Percentiles rank a stretch among this genome's conserved stretches.
Evolutionary conservation across 495 filamentous ascomycete species (phyloP).

Genomic region (Talaromyces borbonicus): DNA sequence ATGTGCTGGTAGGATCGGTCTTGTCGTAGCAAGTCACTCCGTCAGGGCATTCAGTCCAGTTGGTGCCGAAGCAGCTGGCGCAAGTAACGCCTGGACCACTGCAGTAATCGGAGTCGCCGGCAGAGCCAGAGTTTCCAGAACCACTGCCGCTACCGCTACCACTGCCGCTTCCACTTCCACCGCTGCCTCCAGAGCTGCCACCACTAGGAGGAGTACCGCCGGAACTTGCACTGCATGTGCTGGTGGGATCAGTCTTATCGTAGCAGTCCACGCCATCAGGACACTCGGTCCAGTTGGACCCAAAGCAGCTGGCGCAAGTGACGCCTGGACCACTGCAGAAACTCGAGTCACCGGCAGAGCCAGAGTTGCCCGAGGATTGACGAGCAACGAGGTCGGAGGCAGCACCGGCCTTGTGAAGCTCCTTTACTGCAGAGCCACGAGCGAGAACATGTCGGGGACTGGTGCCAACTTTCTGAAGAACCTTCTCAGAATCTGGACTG

Average conservation of each 20-base stretch:
- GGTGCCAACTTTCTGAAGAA: neutral
- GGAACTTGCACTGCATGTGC: neutral
- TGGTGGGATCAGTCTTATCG: neutral
- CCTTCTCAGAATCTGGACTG: neutral
- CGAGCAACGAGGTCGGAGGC: neutral
- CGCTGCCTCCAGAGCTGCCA: neutral
- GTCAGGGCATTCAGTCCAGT: constrained; percentile 1
- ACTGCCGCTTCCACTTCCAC: too few relatives aligned
- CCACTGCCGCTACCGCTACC: too few relatives aligned
- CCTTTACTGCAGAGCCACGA: neutral
- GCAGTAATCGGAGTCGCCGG: neutral
- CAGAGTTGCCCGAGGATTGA: constrained; percentile 2
- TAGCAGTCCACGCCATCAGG: neutral
- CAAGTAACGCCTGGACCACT: neutral
- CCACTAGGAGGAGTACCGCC: neutral
- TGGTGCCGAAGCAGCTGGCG: constrained; percentile 2
- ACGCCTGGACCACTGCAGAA: neutral
- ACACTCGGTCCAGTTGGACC: neutral
- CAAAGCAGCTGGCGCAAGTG: constrained; percentile 1
- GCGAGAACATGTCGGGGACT: neutral
- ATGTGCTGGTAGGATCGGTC: constrained; percentile 1
- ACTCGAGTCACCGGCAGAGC: constrained; percentile 1
- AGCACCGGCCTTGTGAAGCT: neutral
- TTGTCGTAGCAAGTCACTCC: constrained; percentile 1
- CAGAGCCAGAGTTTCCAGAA: neutral